A percentile compares a stretch with the other conserved stretches of the same genome.
Evolutionary conservation across 2,329 filamentous ascomycete genomes (phyloP).

Genomic region (Penicillium sp.): DNA sequence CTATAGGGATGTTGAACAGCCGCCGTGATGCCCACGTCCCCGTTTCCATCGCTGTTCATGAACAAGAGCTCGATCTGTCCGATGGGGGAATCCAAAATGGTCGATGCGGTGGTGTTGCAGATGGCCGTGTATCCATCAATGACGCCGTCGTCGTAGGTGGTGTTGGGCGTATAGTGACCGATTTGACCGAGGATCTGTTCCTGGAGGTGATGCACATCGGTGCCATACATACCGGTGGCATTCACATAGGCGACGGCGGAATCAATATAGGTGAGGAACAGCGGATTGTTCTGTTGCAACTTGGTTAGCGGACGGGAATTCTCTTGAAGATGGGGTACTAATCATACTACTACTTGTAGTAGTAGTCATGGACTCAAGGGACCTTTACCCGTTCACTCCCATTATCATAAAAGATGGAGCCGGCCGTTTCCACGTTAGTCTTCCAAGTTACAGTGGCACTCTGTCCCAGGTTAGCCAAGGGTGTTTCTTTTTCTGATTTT

Average conservation of each 20-base stretch:
- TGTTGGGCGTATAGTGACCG: constrained; percentile 17
- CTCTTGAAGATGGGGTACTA: too few species aligned
- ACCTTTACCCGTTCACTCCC: constrained; percentile 20
- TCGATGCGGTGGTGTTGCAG: constrained; percentile 21
- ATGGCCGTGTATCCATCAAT: constrained; percentile 25
- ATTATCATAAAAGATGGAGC: constrained; percentile 24
- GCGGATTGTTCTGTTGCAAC: constrained; percentile 14
- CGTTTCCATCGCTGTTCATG: constrained; percentile 26
- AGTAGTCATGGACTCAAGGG: neutral
- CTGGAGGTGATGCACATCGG: constrained; percentile 8
- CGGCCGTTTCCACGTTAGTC: constrained; percentile 25
- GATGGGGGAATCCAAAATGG: constrained; percentile 19
- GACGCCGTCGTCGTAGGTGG: constrained; percentile 21
- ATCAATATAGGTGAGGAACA: constrained; percentile 26
- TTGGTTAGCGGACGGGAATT: too few species aligned
- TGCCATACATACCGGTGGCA: constrained; percentile 17
- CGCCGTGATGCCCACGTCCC: constrained; percentile 24
- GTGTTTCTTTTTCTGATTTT: neutral
- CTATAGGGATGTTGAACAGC: constrained; percentile 27
- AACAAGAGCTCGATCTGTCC: constrained; percentile 25
- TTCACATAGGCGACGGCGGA: constrained; percentile 25
- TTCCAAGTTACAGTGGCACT: constrained; percentile 27
- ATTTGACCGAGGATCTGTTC: constrained; percentile 13
- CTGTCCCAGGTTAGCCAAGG: constrained; percentile 8
- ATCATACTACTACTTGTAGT: too few species aligned